These are phyloP conservation scores for Mycena sp. DNA, from an alignment of 1,284 basidiomycete genomes.

Conservation along the genomic window DNA sequence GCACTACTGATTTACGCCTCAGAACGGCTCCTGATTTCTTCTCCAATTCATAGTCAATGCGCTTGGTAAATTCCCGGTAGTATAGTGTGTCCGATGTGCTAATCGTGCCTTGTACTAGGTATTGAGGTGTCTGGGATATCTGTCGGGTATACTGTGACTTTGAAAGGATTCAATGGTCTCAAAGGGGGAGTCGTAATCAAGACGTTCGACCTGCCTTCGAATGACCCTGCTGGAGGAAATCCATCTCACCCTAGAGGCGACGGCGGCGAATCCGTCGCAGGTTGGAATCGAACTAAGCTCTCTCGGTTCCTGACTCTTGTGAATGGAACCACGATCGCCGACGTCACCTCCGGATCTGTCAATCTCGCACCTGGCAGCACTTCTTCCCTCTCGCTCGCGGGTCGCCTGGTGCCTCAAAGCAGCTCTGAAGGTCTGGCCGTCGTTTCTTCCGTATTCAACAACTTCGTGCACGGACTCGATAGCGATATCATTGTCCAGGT, in stretches of 20 bases:
- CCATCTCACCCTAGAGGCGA: conserved; percentile 70
- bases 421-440: conserved; percentile 61
- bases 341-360: conserved; percentile 60
- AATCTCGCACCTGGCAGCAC: conserved; percentile 66
- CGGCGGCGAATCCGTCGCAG: conserved; percentile 78
- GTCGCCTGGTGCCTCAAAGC: conserved; percentile 73
- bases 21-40: neutral
- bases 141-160: conserved; percentile 66
- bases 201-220: conserved; percentile 76
- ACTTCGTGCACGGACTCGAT: conserved; percentile 75
- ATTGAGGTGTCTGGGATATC: conserved; percentile 66
- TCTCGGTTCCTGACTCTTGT: conserved; percentile 71
- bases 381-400: conserved; percentile 64
- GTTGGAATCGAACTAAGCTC: conserved; percentile 76
- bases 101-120: too few species aligned
- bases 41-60: conserved; percentile 58
- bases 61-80: too few species aligned
- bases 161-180: conserved; percentile 73
- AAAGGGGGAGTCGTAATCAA: conserved; percentile 72
- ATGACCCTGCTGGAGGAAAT: conserved; percentile 84
- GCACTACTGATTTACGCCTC: conserved; percentile 16
- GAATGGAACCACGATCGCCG: conserved; percentile 65
- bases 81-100: too few species aligned
- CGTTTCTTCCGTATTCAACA: conserved; percentile 78
- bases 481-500: conserved; percentile 72